Percentiles rank a stretch among this genome's conserved stretches.
Conservation (phyloP, 495 filamentous ascomycete species). For the Hapsidospora chrysogenum region DNA sequence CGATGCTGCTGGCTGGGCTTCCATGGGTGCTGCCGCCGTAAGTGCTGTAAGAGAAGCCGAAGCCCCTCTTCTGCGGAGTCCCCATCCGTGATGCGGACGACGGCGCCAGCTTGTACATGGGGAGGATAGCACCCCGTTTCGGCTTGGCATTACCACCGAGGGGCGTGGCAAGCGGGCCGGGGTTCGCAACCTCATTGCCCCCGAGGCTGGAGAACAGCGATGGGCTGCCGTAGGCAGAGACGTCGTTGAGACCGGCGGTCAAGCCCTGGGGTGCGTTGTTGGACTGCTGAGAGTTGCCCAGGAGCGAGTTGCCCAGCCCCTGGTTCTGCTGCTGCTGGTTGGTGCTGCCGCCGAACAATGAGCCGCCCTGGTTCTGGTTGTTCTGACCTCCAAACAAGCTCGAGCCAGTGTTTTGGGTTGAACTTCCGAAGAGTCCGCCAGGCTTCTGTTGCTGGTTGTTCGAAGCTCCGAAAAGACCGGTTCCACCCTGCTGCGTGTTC, state of each 20-base stretch:
- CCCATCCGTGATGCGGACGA: conserved; percentile 56
- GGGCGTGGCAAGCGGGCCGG: conserved; percentile 76
- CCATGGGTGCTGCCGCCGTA: conserved; percentile 54
- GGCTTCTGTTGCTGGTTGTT: conserved; percentile 23
- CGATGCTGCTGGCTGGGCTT: conserved; percentile 40
- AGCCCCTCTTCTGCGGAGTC: conserved; percentile 70
- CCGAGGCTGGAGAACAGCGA: conserved; percentile 61
- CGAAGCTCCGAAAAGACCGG: conserved; percentile 24
- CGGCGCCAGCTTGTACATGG: conserved; percentile 78
- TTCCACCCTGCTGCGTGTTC: conserved; percentile 39
- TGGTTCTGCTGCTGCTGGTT: conserved; percentile 33
- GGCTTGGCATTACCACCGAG: conserved; percentile 51
- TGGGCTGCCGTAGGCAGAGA: conserved; percentile 65
- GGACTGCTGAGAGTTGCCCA: conserved; percentile 19
- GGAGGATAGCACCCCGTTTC: conserved; percentile 60
- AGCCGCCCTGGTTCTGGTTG: conserved; percentile 16
- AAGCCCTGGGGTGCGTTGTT: conserved; percentile 40
- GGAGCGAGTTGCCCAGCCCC: conserved; percentile 21
- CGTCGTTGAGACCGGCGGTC: conserved; percentile 58
- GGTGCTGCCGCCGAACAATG: conserved; percentile 21
- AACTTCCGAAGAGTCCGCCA: conserved; percentile 25
- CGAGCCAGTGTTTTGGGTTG: conserved; percentile 18
- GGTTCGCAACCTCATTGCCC: conserved; percentile 42
- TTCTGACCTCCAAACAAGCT: conserved; percentile 50
- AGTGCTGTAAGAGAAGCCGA: conserved; percentile 77